Percentiles rank a stretch among this genome's conserved stretches.
Evolutionary conservation across 2,329 filamentous ascomycete genomes (phyloP).

Genomic region (Sarocladium oryzae): DNA sequence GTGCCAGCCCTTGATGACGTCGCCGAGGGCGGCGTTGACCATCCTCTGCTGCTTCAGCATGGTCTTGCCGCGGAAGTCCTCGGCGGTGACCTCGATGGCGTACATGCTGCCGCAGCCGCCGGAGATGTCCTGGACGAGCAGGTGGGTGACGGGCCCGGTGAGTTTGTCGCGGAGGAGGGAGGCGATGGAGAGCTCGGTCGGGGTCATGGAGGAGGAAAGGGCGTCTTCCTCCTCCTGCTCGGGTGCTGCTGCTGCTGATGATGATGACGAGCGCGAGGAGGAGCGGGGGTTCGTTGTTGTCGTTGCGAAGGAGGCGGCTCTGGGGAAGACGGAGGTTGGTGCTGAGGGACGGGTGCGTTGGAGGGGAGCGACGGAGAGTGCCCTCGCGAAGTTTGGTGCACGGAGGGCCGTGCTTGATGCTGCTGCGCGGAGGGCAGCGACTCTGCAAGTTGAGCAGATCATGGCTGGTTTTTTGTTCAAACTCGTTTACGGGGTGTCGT

Average conservation of each 20-base stretch:
- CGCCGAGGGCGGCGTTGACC: constrained; percentile 67
- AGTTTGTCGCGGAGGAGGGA: constrained; percentile 31
- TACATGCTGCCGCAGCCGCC: constrained; percentile 87
- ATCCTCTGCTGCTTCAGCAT: constrained; percentile 79
- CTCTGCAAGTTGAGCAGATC: constrained; percentile 1
- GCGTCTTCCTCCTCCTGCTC: background rate
- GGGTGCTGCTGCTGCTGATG: too few species aligned
- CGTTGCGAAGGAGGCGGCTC: background rate
- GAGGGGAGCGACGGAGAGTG: too few species aligned
- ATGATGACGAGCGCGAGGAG: too few species aligned
- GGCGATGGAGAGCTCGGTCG: constrained; percentile 54
- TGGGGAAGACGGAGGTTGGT: too few species aligned
- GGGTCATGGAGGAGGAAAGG: constrained; percentile 27
- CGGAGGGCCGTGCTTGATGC: too few species aligned
- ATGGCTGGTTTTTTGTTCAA: background rate
- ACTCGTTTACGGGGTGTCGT: background rate
- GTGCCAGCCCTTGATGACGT: constrained; percentile 76
- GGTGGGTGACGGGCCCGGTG: constrained; percentile 32
- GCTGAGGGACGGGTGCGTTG: too few species aligned
- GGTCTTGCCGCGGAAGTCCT: constrained; percentile 61
- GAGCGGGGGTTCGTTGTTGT: too few species aligned
- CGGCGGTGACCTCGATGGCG: constrained; percentile 68
- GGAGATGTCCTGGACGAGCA: constrained; percentile 70
- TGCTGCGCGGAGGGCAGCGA: background rate
- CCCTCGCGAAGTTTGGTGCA: background rate